Base-by-base conservation (phyloP, 2,329 filamentous ascomycete genomes). In the Dactylellina cionopaga region DNA sequence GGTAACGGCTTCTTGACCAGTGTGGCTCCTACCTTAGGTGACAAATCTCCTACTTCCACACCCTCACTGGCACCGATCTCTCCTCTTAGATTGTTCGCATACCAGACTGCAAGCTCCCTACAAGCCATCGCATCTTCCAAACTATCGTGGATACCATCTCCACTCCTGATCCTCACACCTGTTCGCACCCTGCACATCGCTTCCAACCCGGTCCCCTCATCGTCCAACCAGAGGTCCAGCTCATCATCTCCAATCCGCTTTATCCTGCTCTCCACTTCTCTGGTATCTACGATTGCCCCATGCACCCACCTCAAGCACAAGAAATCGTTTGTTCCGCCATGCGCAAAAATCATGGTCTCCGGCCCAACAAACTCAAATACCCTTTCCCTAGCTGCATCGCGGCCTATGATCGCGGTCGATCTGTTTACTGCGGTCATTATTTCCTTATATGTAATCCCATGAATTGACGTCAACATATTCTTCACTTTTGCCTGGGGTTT, bases 381-480 rank as follows among this genome's bases (percentile, higher is more conserved):
- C 1, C 79, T 79, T 1, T 77, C 64, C 1, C 84, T 80, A 0
- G 84, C 84, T 2, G 78, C 79, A 24, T 81, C 78, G 2, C 79
- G 78, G 0, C 85, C 85, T 1, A 80, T 70, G 0, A 86, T 72
- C 41, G 81, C 83, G 0, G 76, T 77, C 0, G 77, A 71, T 3
- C 65, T 74, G 1, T 76, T 77, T 0, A 78, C 77, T 2, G 81
- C 82, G 0, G 78, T 71, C 1, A 80, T 73, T 77, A 86, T 81
- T 17, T 80, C 79, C 1, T 64, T 68, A 25, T 76, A 76, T 0
- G 80, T 81, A 1, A 87, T 81, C 0, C 85, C 85, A 0, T 85
- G 85, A 70, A 78, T 85, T 2, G 77, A 79, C 0, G 83, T 86
- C 75, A 85, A 84, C 75, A 82, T 82, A 75, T 86, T 82, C 3